Evolutionary conservation across 257 asterid genomes (phyloP).

Genomic region (Solanum dulcamara): DNA sequence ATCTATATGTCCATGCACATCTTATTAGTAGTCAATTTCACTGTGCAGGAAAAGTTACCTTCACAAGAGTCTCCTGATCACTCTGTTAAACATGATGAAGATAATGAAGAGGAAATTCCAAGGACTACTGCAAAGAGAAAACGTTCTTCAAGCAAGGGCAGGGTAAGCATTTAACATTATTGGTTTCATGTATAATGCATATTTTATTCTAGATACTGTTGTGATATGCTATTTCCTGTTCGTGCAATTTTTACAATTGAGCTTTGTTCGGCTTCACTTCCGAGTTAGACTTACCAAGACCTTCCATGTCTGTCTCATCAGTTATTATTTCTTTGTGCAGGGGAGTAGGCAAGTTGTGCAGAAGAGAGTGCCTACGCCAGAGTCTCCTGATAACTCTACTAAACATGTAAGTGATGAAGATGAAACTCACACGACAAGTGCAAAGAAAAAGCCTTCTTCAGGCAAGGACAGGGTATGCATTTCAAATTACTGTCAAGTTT

Average conservation of each 20-base stretch:
- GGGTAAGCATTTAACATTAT: slow-evolving; percentile 19
- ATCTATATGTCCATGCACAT: not conserved
- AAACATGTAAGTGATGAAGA: slow-evolving; percentile 27
- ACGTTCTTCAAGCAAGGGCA: slow-evolving; percentile 40
- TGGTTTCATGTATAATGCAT: not conserved
- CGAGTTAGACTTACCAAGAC: not conserved
- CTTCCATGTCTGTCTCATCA: not conserved
- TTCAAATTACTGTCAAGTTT: not conserved
- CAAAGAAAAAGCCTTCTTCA: slow-evolving; percentile 58
- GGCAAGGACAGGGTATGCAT: slow-evolving; percentile 45
- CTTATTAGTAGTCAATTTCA: slow-evolving; percentile 1
- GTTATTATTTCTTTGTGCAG: slow-evolving; percentile 16
- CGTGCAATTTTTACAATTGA: not conserved
- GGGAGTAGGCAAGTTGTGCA: slow-evolving; percentile 13
- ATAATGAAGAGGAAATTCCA: slow-evolving; percentile 38
- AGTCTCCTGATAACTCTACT: slow-evolving; percentile 38
- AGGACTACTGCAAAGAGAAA: slow-evolving; percentile 52
- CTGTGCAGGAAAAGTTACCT: slow-evolving; percentile 28
- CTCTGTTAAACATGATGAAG: slow-evolving; percentile 36
- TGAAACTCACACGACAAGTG: slow-evolving; percentile 31
- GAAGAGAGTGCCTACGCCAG: slow-evolving; percentile 32
- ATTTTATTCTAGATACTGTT: not conserved
- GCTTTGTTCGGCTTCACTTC: not conserved
- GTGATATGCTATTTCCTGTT: not conserved
- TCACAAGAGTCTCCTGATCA: slow-evolving; percentile 37